Percentiles rank a stretch among this genome's conserved stretches.
Conservation (phyloP, 495 filamentous ascomycete species). For the Hyaloscypha finlandica region DNA sequence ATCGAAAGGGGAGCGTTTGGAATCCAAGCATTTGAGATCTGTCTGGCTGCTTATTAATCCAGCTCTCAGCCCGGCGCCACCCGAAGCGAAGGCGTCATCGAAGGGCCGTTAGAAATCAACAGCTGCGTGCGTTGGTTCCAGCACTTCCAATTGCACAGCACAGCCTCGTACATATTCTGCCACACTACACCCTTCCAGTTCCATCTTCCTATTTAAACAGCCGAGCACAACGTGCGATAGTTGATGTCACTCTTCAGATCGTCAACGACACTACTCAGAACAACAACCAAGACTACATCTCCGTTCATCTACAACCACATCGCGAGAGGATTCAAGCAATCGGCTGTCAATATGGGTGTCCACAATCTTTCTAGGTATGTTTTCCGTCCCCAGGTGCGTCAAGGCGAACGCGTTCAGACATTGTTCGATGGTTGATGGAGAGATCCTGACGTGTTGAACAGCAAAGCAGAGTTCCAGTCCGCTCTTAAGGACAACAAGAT, state of each 20-base stretch:
- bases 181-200: neutral
- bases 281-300: conserved; percentile 2
- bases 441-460: conserved; percentile 41
- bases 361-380: conserved; percentile 53
- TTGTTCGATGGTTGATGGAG: neutral
- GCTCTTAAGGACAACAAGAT: conserved; percentile 55
- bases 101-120: conserved; percentile 4
- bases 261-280: conserved; percentile 8
- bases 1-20: neutral
- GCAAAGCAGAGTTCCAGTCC: conserved; percentile 61
- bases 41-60: neutral
- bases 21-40: neutral
- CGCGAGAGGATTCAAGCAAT: conserved; percentile 44
- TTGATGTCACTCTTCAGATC: conserved; percentile 23
- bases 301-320: neutral
- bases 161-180: conserved; percentile 3
- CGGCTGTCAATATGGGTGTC: conserved; percentile 57
- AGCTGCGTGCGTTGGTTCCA: neutral
- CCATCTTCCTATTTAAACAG: neutral
- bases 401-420: no score
- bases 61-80: neutral
- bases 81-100: conserved; percentile 3
- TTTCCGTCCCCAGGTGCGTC: neutral
- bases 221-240: neutral
- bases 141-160: neutral